Base-by-base conservation (phyloP, 768 basidiomycete species). In the Hygrocybe punicea region DNA sequence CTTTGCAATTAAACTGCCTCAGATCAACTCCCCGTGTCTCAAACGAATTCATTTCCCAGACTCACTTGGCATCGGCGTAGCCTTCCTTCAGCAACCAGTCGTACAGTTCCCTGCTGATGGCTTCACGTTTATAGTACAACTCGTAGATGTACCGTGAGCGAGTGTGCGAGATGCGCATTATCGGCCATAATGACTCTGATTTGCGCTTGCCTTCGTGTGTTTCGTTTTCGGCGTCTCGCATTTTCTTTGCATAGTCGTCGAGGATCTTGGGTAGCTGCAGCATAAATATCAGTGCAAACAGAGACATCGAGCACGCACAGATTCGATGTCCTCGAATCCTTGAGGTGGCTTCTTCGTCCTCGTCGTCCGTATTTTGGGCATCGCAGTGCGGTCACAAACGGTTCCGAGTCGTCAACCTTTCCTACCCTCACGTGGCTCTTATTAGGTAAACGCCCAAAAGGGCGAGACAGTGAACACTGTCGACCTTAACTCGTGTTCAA, bases 171-270 rank as follows among this genome's bases (percentile, higher is more conserved):
- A 98, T 93, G 35, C 93, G 86, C 94, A 98, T 98, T 59, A 99
- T 97, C 42, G 96, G 93, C 96, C 97, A 95, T 37, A 93, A 72
- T 5, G 89, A 89, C 74, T 94, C 93, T 23, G 87, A 84, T 73
- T 90, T 93, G 70, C 94, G 91, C 72, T 99, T 98, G 60, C 97
- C 97, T 71, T 99, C 97, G 70, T 99, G 97, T 2, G 88, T 86
- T 75, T 99, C 97, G 67, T 95, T 97, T 80, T 99, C 97, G 1
- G 91, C 97, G 73, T 99, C 97, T 54, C 97, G 81, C 97, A 99
- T 99, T 78, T 97, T 98, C 78, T 93, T 92, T 44, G 92, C 91
- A 71, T 98, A 99, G 74, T 98, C 97, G 63, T 98, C 97, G 62
- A 98, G 87, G 64, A 98, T 87, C 89, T 96, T 23, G 21, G 56